These are phyloP conservation scores for Castanopsis chinensis DNA, from an alignment of 306 rosid genomes.

Conservation along the genomic window DNA sequence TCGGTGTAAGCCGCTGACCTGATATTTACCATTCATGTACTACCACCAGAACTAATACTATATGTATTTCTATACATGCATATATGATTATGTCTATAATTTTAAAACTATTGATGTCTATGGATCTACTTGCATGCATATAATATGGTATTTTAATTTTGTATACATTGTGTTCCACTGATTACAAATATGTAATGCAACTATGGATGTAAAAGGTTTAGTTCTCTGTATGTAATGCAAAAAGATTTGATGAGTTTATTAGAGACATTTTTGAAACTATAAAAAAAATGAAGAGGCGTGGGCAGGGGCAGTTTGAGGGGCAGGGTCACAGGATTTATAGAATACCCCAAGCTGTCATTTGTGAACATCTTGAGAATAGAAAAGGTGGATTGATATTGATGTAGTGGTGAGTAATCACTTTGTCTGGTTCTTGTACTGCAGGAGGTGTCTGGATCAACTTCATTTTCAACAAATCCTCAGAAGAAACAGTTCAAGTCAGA, in stretches of 20 bases:
- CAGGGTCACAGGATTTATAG: background rate
- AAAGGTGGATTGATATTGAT: background rate
- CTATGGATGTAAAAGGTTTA: background rate
- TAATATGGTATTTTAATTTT: background rate
- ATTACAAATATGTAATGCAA: background rate
- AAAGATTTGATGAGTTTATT: too few relatives aligned
- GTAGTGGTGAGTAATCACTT: background rate
- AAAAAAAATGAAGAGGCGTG: too few relatives aligned
- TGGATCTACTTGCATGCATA: background rate
- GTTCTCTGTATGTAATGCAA: background rate
- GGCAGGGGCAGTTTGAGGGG: too few relatives aligned
- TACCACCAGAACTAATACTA: background rate
- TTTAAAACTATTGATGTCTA: background rate
- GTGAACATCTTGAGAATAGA: background rate
- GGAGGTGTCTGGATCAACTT: constrained; percentile 30
- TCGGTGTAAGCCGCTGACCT: constrained; percentile 45
- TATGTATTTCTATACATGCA: background rate
- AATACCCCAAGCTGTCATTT: background rate
- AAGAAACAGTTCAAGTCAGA: constrained; percentile 19
- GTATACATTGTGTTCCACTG: background rate
- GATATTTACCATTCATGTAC: background rate
- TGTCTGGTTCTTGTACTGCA: constrained; percentile 11
- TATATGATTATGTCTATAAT: background rate
- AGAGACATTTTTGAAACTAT: too few relatives aligned
- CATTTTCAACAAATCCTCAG: constrained; percentile 17